Percentiles rank a stretch among this genome's conserved stretches.
Conservation (phyloP, 345 rosid genomes). For the Aquilaria sinensis region DNA sequence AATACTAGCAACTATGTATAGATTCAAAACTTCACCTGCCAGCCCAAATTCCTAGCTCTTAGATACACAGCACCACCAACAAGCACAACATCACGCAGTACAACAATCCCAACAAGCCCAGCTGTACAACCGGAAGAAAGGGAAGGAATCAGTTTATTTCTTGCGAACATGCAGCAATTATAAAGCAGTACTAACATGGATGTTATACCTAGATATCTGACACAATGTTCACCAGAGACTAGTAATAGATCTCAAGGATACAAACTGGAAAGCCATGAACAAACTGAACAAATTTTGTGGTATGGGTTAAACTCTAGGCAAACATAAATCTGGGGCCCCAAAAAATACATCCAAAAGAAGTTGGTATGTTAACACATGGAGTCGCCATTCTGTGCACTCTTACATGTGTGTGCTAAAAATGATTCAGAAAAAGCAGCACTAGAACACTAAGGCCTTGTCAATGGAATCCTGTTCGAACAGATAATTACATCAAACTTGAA, state of each 20-base stretch:
- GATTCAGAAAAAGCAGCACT: not conserved
- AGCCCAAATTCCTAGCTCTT: conserved; percentile 63
- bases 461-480: not conserved
- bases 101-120: conserved; percentile 75
- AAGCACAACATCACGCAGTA: conserved; percentile 67
- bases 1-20: too few relatives aligned
- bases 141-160: conserved; percentile 2
- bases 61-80: conserved; percentile 74
- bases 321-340: too few relatives aligned
- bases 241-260: not conserved
- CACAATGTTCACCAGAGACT: too few relatives aligned
- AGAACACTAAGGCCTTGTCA: not conserved
- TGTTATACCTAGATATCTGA: too few relatives aligned
- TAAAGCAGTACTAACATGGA: not conserved
- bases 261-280: not conserved
- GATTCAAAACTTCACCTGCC: conserved; percentile 50
- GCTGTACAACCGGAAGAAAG: conserved; percentile 35
- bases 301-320: too few relatives aligned
- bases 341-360: too few relatives aligned
- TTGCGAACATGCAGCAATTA: not conserved
- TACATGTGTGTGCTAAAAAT: not conserved
- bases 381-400: too few relatives aligned
- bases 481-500: not conserved
- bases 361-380: too few relatives aligned
- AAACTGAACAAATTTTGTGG: too few relatives aligned